Conservation (phyloP, 805 yeast genomes). For the Myxozyma nipponensis region DNA sequence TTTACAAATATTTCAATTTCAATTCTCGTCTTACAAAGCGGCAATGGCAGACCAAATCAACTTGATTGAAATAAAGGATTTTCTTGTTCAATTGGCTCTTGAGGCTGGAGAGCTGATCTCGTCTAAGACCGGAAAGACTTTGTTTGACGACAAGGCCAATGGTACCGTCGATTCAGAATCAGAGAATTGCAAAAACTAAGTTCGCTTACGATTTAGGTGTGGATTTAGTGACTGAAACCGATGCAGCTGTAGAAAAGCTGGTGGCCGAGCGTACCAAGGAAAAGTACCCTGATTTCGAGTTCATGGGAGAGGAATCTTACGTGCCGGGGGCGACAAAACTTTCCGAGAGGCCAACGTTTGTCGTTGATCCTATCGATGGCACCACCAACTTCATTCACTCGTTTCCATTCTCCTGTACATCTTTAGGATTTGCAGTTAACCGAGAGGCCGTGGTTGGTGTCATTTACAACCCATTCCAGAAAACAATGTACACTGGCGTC, state of each 20-base stretch:
- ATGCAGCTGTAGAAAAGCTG: conserved; percentile 50
- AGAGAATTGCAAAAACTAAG: neutral
- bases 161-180: conserved; percentile 21
- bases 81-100: conserved; percentile 42
- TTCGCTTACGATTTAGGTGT: conserved; percentile 39
- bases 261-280: conserved; percentile 37
- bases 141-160: conserved; percentile 55
- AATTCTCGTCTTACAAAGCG: no score
- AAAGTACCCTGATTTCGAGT: conserved; percentile 48
- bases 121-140: conserved; percentile 46
- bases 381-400: conserved; percentile 62
- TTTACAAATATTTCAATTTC: no score
- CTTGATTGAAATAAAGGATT: conserved; percentile 38
- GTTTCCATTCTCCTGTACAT: conserved; percentile 60
- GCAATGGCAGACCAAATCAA: conserved; percentile 20
- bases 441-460: conserved; percentile 58
- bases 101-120: conserved; percentile 50
- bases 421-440: conserved; percentile 52
- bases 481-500: conserved; percentile 52
- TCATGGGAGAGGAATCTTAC: conserved; percentile 61
- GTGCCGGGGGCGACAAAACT: conserved; percentile 47
- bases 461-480: conserved; percentile 57
- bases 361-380: conserved; percentile 41
- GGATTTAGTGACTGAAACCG: conserved; percentile 60
- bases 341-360: conserved; percentile 54